phyloP scores from a whole-genome alignment of 176 grass and related monocot species.

The Lolium rigidum region DNA sequence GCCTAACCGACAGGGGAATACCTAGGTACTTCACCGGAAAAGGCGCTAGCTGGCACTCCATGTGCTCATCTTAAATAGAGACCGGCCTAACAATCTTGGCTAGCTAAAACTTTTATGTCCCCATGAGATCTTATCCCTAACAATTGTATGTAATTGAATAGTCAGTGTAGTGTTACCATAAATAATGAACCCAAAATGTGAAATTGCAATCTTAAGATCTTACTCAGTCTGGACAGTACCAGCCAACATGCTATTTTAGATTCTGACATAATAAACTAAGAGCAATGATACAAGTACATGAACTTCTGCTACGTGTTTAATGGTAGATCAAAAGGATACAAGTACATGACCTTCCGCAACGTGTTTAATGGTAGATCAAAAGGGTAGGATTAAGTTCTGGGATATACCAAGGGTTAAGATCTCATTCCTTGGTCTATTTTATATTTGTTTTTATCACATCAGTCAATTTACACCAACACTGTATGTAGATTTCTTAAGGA shows the following conservation, averaged over 20 bases:
- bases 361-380: too few relatives aligned
- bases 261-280: slow-evolving; percentile 17
- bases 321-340: not conserved
- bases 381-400: not conserved
- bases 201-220: not conserved
- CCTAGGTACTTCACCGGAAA: too few relatives aligned
- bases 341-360: too few relatives aligned
- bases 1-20: too few relatives aligned
- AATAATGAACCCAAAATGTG: not conserved
- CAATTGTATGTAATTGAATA: slow-evolving; percentile 1
- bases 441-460: slow-evolving; percentile 7
- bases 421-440: not conserved
- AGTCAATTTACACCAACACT: not conserved
- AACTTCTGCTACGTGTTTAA: slow-evolving; percentile 7
- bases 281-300: not conserved
- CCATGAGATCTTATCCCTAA: slow-evolving; percentile 3
- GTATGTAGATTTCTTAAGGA: slow-evolving; percentile 26
- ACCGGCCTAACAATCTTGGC: not conserved
- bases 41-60: too few relatives aligned
- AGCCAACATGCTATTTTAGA: slow-evolving; percentile 1
- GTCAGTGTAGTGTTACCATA: not conserved
- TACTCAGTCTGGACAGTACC: not conserved
- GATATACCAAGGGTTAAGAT: slow-evolving; percentile 2
- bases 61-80: not conserved
- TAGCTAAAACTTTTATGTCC: too few relatives aligned